A percentile compares a stretch with the other conserved stretches of the same genome.
These are phyloP conservation scores for Arthrobotrys iridis DNA, from an alignment of 2,329 filamentous ascomycete species.

Conservation along the genomic window DNA sequence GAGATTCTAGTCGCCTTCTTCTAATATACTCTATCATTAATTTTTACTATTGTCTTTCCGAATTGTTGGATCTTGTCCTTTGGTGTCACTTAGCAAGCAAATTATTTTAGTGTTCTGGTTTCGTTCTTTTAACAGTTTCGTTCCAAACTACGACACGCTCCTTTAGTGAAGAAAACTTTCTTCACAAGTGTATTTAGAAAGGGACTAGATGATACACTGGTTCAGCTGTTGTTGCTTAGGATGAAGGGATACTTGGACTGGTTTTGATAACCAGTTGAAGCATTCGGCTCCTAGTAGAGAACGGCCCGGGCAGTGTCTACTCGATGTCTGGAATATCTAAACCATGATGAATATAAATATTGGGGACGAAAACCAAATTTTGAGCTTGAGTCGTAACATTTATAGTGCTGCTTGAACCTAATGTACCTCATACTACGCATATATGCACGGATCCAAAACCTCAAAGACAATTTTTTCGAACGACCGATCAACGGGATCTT, in stretches of 20 bases:
- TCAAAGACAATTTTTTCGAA: no score
- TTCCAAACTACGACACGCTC: constrained; percentile 18
- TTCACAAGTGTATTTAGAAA: constrained; percentile 38
- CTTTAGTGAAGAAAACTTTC: constrained; percentile 26
- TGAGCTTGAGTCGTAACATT: no score
- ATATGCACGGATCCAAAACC: not conserved
- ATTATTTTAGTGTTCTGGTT: constrained; percentile 23
- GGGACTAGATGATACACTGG: not conserved
- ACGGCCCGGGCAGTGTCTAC: not conserved
- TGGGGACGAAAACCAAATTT: constrained; percentile 1
- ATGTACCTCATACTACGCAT: not conserved
- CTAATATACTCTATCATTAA: constrained; percentile 50
- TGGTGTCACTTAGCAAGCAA: constrained; percentile 45
- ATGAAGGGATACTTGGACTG: not conserved
- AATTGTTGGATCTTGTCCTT: constrained; percentile 23
- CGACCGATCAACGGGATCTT: no score
- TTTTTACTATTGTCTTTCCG: constrained; percentile 31
- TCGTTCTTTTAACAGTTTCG: not conserved
- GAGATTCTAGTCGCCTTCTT: constrained; percentile 4
- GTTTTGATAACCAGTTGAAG: not conserved
- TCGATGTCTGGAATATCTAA: not conserved
- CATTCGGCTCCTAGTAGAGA: not conserved
- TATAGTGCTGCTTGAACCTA: no score
- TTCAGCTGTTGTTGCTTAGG: not conserved
- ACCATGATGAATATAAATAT: constrained; percentile 19